A percentile compares a stretch with the other conserved stretches of the same genome.
phyloP scores from a whole-genome alignment of 371 early-diverging fungal species.

The Funneliformis caledonium region DNA sequence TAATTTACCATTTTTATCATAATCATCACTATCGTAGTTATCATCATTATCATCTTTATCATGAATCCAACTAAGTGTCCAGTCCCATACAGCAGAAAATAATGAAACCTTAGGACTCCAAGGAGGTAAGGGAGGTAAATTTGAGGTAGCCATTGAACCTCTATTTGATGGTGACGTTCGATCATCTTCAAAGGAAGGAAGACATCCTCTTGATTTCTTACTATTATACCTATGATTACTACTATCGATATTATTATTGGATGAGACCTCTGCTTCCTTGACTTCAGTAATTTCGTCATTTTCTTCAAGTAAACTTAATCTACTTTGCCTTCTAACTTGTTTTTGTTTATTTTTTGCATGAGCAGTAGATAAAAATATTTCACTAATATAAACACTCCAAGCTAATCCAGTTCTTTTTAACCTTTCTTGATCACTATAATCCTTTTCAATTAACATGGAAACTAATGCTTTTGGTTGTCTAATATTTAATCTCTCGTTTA shows the following conservation, averaged over 20 bases:
- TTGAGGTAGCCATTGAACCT: neutral
- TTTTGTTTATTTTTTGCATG: neutral
- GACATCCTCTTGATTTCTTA: neutral
- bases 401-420: slow-evolving; percentile 16
- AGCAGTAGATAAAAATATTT: slow-evolving; percentile 19
- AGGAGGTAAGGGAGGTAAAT: slow-evolving; percentile 10
- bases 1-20: neutral
- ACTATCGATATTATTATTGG: neutral
- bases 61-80: slow-evolving; percentile 24
- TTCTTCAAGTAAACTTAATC: neutral
- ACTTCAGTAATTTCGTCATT: neutral
- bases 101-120: slow-evolving; percentile 23
- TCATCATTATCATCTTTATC: slow-evolving; percentile 3
- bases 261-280: neutral
- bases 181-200: neutral
- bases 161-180: neutral
- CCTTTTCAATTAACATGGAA: slow-evolving; percentile 19
- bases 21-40: slow-evolving; percentile 22
- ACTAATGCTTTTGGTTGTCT: slow-evolving; percentile 3
- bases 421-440: slow-evolving; percentile 9
- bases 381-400: slow-evolving; percentile 35
- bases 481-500: slow-evolving; percentile 22
- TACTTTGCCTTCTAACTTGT: neutral
- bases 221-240: neutral
- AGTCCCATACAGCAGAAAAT: slow-evolving; percentile 24